Evolutionary conservation across 2,329 filamentous ascomycete genomes (phyloP), one percentile per base, ranked within the genome.

Genomic region (Rasamsonia emersonii): DNA sequence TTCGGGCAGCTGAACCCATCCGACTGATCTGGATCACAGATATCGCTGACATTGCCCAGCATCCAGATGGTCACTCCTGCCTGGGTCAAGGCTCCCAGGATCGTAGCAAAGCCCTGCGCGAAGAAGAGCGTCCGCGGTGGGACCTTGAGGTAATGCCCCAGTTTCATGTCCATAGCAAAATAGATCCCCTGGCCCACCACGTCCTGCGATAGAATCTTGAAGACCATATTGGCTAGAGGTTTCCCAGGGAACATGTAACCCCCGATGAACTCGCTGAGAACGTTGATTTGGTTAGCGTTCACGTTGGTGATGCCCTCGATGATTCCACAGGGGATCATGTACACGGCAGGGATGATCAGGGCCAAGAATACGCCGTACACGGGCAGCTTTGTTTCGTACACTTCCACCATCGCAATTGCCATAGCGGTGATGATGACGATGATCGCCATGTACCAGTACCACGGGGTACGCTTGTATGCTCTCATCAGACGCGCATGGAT

Each of bases 61-160:
- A 57, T 57, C 51, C 56, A 62, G 17, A 56, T 37, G 6, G 53
- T 49, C 8, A 62, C 57, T 2, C 53, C 56, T 0, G 47, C 48
- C 17, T 69, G 65, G 0, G 62, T 62, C 2, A 70, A 47, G 3
- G 62, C 62, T 4, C 64, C 66, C 3, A 68, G 50, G 23, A 70
- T 53, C 8, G 65, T 68, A 19, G 67, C 67, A 9, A 65, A 39
- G 2, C 62, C 61, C 45, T 73, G 68, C 5, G 61, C 63, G 19
- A 59, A 56, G 46, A 72, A 71, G 3, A 66, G 53, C 8, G 62
- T 65, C 4, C 60, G 55, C 0, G 63, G 64, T 0, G 67, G 61
- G 24, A 71, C 64, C 43, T 72, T 70, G 34, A 69, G 50, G 46
- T 71, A 70, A 35, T 69, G 67, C 2, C 59, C 68, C 20, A 71